These are phyloP conservation scores for Citeromyces matritensis DNA, from an alignment of 805 yeast species.

Conservation along the genomic window DNA sequence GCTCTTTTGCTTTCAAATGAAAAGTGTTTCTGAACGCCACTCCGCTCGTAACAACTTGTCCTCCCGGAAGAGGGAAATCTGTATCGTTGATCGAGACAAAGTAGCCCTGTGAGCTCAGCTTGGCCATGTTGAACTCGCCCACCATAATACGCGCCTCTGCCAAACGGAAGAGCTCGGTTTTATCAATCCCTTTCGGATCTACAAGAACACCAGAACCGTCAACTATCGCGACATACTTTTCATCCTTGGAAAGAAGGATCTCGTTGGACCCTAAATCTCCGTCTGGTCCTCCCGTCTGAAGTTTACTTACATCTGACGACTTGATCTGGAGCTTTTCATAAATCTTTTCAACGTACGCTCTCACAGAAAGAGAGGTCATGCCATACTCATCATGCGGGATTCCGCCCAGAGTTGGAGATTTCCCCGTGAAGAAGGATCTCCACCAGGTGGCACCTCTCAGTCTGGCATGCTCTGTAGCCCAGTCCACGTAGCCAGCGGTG, in stretches of 20 bases:
- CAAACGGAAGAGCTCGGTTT: constrained; percentile 58
- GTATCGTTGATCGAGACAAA: constrained; percentile 75
- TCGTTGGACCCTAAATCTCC: constrained; percentile 97
- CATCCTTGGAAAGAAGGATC: constrained; percentile 72
- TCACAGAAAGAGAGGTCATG: constrained; percentile 90
- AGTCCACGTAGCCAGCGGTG: constrained; percentile 87
- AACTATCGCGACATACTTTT: constrained; percentile 73
- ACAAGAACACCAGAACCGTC: constrained; percentile 94
- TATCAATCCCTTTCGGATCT: constrained; percentile 83
- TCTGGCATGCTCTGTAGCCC: constrained; percentile 95
- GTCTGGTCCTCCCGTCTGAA: constrained; percentile 98
- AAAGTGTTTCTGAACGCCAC: constrained; percentile 80
- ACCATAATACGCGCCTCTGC: constrained; percentile 72
- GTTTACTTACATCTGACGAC: constrained; percentile 47
- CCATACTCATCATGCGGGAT: constrained; percentile 98
- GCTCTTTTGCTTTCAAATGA: constrained; percentile 61
- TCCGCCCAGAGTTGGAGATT: constrained; percentile 84
- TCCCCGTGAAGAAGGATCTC: constrained; percentile 97
- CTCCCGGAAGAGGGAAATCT: constrained; percentile 67
- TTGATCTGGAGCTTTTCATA: constrained; percentile 61
- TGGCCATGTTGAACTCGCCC: constrained; percentile 46
- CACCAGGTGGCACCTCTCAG: constrained; percentile 92
- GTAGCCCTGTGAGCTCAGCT: constrained; percentile 65
- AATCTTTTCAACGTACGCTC: constrained; percentile 80
- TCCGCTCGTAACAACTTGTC: constrained; percentile 65